Conservation (phyloP, 352 stramenopile species). For the Phytophthora cactorum region DNA sequence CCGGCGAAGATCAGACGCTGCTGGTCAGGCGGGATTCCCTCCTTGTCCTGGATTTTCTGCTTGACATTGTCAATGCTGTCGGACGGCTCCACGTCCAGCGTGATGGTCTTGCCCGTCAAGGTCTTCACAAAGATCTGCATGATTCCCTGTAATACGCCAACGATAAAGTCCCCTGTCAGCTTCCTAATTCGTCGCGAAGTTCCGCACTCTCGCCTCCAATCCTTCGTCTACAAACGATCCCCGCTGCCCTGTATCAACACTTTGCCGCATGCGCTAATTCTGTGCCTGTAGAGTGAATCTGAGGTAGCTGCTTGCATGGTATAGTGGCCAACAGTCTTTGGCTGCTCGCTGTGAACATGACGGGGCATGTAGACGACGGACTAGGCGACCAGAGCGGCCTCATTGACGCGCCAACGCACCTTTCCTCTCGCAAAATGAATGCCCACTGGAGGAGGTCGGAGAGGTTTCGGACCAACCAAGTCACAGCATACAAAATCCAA, state of each 20-base stretch:
- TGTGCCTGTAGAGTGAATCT: background rate
- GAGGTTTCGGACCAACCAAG: constrained; percentile 45
- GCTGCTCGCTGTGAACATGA: background rate
- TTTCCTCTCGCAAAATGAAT: constrained; percentile 65
- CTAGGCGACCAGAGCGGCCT: background rate
- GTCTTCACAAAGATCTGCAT: constrained; percentile 99
- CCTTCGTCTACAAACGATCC: constrained; percentile 6
- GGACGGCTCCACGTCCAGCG: constrained; percentile 96
- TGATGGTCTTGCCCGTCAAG: constrained; percentile 97
- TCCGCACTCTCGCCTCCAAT: constrained; percentile 3
- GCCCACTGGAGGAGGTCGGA: constrained; percentile 24
- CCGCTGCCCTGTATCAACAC: constrained; percentile 8
- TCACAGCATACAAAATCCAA: constrained; percentile 29
- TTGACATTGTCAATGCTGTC: constrained; percentile 99
- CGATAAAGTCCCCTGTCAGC: constrained; percentile 24
- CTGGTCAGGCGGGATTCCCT: constrained; percentile 99
- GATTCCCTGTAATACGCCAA: constrained; percentile 41
- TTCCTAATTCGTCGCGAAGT: constrained; percentile 8
- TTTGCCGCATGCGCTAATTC: background rate
- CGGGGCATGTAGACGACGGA: constrained; percentile 13
- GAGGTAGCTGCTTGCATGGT: background rate
- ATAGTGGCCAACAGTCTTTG: background rate
- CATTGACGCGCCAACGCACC: constrained; percentile 36
- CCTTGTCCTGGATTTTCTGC: constrained; percentile 99
- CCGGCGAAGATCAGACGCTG: constrained; percentile 99